Evolutionary conservation across 179 eudicot genomes (phyloP), one percentile per base, ranked within the genome.

Genomic region (Carnegiea gigantea): DNA sequence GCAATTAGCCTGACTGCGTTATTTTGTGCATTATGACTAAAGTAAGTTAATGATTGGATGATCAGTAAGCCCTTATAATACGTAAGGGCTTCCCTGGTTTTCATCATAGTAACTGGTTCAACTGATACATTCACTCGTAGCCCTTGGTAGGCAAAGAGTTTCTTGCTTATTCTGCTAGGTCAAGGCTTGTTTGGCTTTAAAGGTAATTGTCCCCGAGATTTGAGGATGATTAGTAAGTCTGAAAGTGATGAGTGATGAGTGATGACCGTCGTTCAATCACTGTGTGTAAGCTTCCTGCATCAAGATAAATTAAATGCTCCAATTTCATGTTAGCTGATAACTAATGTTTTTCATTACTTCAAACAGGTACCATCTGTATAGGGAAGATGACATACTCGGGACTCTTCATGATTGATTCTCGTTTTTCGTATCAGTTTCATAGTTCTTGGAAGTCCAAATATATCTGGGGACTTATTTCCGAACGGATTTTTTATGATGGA

Each of bases 341-440:
- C 26, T 76, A 20, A 0, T 80, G 68, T 79, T 57, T 51, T 26
- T 24, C n/a, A 9, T 9, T 62, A 9, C 20, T 26, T 48, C 26
- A 5, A 70, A 85, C 92, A 93, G 95, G 89, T 93, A 76, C 80
- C 94, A 87, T 76, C 85, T 93, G 72, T 92, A 81, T 57, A 82
- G 95, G 88, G 97, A 93, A 79, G 97, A 93, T 26, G 97, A 93
- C 83, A 89, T 93, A 38, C 89, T 90, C 78, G 97, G 97, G 38
- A 93, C 91, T 77, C 89, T 93, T 6, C 95, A 92, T 80, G 95
- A 93, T 65, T 93, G 84, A 86, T 80, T 73, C 15, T 18, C 21
- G 71, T 10, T 65, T 44, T 24, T 18, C 4, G 1, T n/a, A 4
- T 21, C 49, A 30, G 23, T 67, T 60, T 67, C 15, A 24, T 53